A percentile compares a stretch with the other conserved stretches of the same genome.
phyloP scores from a whole-genome alignment of 306 rosid species.

The Glycine soja region DNA sequence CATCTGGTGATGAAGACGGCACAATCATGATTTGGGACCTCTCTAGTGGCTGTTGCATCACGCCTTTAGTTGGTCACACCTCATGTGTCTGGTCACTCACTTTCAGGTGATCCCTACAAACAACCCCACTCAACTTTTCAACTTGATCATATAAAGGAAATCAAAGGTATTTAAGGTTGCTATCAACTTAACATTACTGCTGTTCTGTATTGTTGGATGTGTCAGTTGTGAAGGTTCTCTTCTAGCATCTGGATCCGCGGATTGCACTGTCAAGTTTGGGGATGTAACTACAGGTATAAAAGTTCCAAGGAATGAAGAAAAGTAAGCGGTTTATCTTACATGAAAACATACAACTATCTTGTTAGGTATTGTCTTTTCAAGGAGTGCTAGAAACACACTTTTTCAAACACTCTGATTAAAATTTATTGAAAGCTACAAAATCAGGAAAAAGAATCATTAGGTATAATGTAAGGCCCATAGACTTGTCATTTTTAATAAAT shows the following conservation, averaged over 20 bases:
- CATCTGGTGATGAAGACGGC: constrained; percentile 91
- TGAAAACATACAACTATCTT: constrained; percentile 1
- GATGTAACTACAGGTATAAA: constrained; percentile 75
- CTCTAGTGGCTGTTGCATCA: constrained; percentile 79
- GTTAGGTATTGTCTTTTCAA: not conserved
- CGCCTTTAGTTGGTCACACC: constrained; percentile 78
- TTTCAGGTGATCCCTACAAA: constrained; percentile 61
- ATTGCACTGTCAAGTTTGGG: constrained; percentile 86
- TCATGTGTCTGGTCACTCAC: constrained; percentile 80
- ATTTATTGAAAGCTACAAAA: no score
- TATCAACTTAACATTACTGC: constrained; percentile 1
- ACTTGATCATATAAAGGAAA: constrained; percentile 16
- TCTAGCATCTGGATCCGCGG: constrained; percentile 91
- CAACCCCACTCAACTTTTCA: not conserved
- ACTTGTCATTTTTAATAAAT: no score
- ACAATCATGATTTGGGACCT: constrained; percentile 92
- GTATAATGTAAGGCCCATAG: no score
- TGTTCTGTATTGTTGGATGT: constrained; percentile 25
- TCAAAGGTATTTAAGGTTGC: not conserved
- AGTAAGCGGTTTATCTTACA: constrained; percentile 52
- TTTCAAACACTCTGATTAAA: no score
- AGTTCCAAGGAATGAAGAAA: constrained; percentile 69
- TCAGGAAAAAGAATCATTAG: no score
- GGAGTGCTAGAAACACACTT: no score
- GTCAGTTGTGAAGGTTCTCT: constrained; percentile 85